phyloP scores from a whole-genome alignment of 2,329 filamentous ascomycete genomes.

The Trichoderma sp. region DNA sequence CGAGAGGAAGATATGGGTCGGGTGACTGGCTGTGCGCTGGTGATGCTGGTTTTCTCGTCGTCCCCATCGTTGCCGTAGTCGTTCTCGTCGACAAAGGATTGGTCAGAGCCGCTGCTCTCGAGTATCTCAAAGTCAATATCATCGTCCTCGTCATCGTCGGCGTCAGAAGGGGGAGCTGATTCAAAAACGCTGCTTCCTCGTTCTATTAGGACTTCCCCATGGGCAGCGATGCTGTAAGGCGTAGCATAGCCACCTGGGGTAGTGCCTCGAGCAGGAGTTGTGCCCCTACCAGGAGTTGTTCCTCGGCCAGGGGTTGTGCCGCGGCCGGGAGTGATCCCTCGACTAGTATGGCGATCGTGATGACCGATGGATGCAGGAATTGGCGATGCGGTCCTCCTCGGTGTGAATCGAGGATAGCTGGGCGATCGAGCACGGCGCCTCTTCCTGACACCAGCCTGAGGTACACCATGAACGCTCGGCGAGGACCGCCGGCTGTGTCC shows the following conservation, averaged over 20 bases:
- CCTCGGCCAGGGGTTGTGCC: conserved; percentile 49
- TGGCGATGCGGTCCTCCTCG: conserved; percentile 55
- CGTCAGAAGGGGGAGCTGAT: conserved; percentile 36
- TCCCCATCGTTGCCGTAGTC: conserved; percentile 28
- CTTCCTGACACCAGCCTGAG: conserved; percentile 42
- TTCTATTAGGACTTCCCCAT: conserved; percentile 41
- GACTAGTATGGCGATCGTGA: conserved; percentile 34
- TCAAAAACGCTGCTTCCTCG: conserved; percentile 34
- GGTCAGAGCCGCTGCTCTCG: conserved; percentile 40
- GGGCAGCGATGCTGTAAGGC: conserved; percentile 65
- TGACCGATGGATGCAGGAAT: conserved; percentile 43
- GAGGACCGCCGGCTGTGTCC: conserved; percentile 38
- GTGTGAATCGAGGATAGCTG: conserved; percentile 54
- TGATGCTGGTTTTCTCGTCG: conserved; percentile 28
- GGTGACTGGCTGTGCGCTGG: conserved; percentile 31
- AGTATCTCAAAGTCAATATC: conserved; percentile 41
- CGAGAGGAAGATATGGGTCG: conserved; percentile 28
- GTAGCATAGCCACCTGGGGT: conserved; percentile 71
- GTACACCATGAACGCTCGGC: conserved; percentile 31
- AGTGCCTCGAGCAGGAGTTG: conserved; percentile 49
- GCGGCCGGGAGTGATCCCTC: conserved; percentile 48
- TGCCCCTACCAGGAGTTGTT: conserved; percentile 49
- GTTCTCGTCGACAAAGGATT: conserved; percentile 33
- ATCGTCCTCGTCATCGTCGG: conserved; percentile 37
- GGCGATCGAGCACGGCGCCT: conserved; percentile 62